A percentile compares a stretch with the other conserved stretches of the same genome.
Evolutionary conservation across 345 rosid species (phyloP).

Genomic region (Murraya koenigii): DNA sequence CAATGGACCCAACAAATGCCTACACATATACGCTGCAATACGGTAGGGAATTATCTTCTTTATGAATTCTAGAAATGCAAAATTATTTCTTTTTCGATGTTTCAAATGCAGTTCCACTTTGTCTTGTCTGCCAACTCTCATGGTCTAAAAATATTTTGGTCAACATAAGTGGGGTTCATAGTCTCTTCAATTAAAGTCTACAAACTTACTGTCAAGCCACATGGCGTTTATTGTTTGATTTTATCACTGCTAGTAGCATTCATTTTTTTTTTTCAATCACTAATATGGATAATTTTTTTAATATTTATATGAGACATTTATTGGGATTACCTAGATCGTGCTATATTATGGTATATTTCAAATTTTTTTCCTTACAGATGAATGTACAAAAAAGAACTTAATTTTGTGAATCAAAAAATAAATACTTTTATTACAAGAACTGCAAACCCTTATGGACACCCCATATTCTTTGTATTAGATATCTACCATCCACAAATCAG

Average conservation of each 20-base stretch:
- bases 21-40: background rate
- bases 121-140: background rate
- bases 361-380: too few species aligned
- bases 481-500: too few species aligned
- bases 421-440: too few species aligned
- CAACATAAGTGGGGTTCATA: background rate
- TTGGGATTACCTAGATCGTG: accelerated
- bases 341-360: too few species aligned
- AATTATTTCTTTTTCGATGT: background rate
- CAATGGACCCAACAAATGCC: background rate
- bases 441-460: too few species aligned
- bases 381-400: too few species aligned
- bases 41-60: background rate
- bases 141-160: background rate
- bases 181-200: background rate
- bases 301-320: too few species aligned
- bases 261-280: too few species aligned
- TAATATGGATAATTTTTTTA: too few species aligned
- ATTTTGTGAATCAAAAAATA: too few species aligned
- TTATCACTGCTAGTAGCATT: background rate
- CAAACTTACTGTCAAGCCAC: background rate
- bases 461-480: too few species aligned
- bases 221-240: background rate
- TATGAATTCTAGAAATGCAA: background rate
- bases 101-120: background rate